Evolutionary conservation across 805 yeast species (phyloP), one percentile per base, ranked within the genome.

Genomic region (Lipomyces kockii): DNA sequence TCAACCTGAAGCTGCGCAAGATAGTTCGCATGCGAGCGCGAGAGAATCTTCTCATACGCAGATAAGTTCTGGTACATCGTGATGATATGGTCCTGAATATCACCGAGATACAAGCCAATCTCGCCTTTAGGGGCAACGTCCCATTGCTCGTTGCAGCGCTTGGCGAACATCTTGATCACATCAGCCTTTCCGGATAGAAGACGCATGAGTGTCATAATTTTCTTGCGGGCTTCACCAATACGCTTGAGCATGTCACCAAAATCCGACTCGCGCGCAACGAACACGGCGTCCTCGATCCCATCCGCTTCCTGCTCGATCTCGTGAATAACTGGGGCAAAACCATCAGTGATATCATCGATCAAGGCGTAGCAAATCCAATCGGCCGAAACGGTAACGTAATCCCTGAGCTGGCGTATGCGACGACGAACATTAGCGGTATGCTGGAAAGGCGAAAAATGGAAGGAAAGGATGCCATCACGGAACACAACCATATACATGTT

Each of bases 61-160:
- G 89, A 79, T 76, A 94, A 83, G 75, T 92, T 93, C 80, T 92
- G 97, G 79, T 87, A 90, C 98, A 94, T 94, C 20, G 98, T 94
- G 66, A 93, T 88, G 75, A 94, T 90, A 85, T 93, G 98, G 83
- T 93, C 98, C 80, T 92, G 97, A 76, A 93, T 93, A 86, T 93
- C 98, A 65, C 97, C 97, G 69, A 93, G 80, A 78, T 91, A 94
- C 71, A 93, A 82, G 0, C 97, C 97, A 79, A 93, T 93, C 74
- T 94, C 98, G 34, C 90, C 94, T 74, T 96, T 84, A 61, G 97
- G 97, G 73, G 80, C 80, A 58, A 76, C 76, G 46, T 78, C 78
- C 78, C 80, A 76, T 17, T 85, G 87, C 79, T 92, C 98, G 74
- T 89, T 93, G 78, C 97, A 92, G 74, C 98, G 84, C 78, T 94